Evolutionary conservation across 768 basidiomycete species (phyloP), one percentile per base, ranked within the genome.

Genomic region (Kwoniella europaea): DNA sequence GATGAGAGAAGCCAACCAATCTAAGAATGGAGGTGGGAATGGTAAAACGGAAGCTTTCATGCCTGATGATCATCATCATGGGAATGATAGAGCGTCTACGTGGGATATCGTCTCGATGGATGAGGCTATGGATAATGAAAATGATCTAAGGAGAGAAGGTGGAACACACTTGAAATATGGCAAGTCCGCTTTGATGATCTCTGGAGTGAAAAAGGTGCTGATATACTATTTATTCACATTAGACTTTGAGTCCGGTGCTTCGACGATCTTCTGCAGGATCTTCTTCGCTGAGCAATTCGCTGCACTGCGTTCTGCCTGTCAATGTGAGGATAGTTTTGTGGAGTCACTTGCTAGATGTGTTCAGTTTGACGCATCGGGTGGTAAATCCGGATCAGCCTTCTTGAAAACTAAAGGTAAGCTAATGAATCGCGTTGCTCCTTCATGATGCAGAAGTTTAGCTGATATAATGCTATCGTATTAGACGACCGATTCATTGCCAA

Each of bases 401-500:
- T 84, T 98, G 75, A 98, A 98, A 85, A 98, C 96, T 16, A 87
- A 90, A 86, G 95, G 95, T 93, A 69, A 52, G 67, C 27, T 9
- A 60, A 42, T 10, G 0, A 13, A 35, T 9, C 35, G 7, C 35
- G 6, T 35, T 4, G 0, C 35, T 35, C 35, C 35, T 35, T 35
- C 35, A 35, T 35, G 7, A 6, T 35, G 0, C 35, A 9, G 7
- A 10, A 27, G 18, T 5, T n/a, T 12, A 72, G 50, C 72, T 60
- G 20, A 52, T 67, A 1, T 16, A 18, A 0, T 68, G 4, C 18
- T 22, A 5, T 42, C 43, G 4, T 9, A 35, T 35, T 55, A 97
- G 96, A 99, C 79, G 94, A 98, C 82, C 93, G 97, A 6, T 98
- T 98, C 86, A 97, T 99, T 74, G 93, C 96, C 43, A 99, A 99